phyloP scores from a whole-genome alignment of 2,329 filamentous ascomycete species.

The Colletotrichum sidae region DNA sequence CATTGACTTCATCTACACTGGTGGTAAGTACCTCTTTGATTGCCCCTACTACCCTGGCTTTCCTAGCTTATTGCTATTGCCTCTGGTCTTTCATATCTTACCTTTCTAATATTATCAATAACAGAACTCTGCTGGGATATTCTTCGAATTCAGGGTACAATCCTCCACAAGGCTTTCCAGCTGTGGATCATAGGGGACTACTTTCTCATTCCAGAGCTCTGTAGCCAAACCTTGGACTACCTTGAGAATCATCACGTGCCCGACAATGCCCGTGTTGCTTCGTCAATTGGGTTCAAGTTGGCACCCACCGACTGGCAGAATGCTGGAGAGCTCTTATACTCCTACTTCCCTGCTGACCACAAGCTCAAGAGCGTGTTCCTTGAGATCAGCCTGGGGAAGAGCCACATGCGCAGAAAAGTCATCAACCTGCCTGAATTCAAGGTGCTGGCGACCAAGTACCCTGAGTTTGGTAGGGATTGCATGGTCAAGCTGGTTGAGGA shows the following conservation, averaged over 20 bases:
- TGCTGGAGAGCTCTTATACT: slow-evolving; percentile 3
- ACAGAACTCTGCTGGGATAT: no score
- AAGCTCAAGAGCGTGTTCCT: background rate
- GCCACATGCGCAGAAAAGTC: background rate
- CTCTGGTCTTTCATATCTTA: background rate
- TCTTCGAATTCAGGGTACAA: background rate
- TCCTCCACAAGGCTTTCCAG: background rate
- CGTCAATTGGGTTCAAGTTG: background rate
- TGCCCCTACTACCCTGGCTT: background rate
- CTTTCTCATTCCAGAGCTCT: background rate
- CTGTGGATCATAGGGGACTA: slow-evolving; percentile 19
- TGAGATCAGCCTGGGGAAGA: background rate
- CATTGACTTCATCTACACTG: slow-evolving; percentile 15
- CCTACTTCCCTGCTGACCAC: background rate
- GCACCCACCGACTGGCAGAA: background rate
- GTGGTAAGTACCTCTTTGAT: background rate
- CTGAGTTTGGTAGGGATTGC: slow-evolving; percentile 14
- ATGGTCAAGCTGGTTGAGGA: slow-evolving; percentile 14
- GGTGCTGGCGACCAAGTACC: background rate
- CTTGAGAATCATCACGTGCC: background rate
- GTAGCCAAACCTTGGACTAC: background rate
- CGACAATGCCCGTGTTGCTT: background rate
- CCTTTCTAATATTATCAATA: no score
- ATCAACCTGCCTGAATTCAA: slow-evolving; percentile 10
- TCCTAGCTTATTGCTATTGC: background rate